Evolutionary conservation across 306 rosid genomes (phyloP).

Genomic region (Ochetophila trinervis): DNA sequence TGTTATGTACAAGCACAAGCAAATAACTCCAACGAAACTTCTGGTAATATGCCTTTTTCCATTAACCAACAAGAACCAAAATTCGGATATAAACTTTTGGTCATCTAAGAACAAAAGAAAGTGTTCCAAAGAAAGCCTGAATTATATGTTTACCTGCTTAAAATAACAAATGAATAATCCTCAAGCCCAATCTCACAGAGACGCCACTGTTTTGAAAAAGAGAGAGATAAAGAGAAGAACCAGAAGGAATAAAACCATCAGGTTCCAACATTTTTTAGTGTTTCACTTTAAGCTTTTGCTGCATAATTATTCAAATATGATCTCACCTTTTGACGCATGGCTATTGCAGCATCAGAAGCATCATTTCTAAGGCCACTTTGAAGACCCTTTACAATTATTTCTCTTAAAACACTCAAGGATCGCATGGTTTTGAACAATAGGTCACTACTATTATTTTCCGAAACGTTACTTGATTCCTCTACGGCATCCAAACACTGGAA

Average conservation of each 20-base stretch:
- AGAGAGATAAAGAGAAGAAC: conserved; percentile 30
- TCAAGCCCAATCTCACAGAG: conserved; percentile 98
- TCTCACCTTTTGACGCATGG: conserved; percentile 94
- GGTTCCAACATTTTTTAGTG: conserved; percentile 23
- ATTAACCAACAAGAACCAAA: background rate
- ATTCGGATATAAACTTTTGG: background rate
- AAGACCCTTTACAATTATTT: conserved; percentile 65
- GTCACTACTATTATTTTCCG: conserved; percentile 37
- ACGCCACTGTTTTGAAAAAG: conserved; percentile 73
- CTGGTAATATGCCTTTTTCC: no score
- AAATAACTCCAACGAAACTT: no score
- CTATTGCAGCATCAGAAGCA: conserved; percentile 93
- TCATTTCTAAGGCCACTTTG: conserved; percentile 99
- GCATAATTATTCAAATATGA: conserved; percentile 22
- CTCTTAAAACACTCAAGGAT: conserved; percentile 73
- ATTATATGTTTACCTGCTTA: conserved; percentile 66
- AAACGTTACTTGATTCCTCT: conserved; percentile 38
- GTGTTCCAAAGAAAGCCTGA: conserved; percentile 3
- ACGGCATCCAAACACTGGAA: conserved; percentile 75
- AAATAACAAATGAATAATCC: conserved; percentile 89
- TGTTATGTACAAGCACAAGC: no score
- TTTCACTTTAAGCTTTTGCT: conserved; percentile 17
- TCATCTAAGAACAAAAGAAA: background rate
- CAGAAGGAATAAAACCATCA: conserved; percentile 14
- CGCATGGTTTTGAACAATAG: conserved; percentile 72